phyloP scores from a whole-genome alignment of 495 filamentous ascomycete species.

The Venustampulla echinocandica region DNA sequence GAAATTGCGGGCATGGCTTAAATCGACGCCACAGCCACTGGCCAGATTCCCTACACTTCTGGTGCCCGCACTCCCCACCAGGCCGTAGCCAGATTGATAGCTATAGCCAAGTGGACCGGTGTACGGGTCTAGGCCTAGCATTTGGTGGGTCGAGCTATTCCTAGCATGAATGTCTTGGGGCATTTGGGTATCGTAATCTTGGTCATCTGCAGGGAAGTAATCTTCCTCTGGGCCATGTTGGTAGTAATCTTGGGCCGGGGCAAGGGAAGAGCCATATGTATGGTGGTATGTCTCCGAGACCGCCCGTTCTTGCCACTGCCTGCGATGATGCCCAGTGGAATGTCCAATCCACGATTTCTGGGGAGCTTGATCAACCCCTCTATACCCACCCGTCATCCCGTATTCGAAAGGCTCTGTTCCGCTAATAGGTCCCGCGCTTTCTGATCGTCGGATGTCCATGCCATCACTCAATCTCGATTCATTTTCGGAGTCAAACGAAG shows the following conservation, averaged over 20 bases:
- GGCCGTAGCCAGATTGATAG: conserved; percentile 9
- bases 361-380: background rate
- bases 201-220: background rate
- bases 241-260: background rate
- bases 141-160: conserved; percentile 9
- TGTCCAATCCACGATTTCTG: background rate
- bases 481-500: background rate
- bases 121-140: conserved; percentile 15
- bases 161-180: background rate
- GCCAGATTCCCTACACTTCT: conserved; percentile 3
- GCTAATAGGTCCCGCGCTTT: background rate
- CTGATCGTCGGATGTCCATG: background rate
- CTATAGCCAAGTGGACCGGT: conserved; percentile 9
- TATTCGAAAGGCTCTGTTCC: background rate
- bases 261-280: background rate
- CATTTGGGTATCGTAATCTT: background rate
- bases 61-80: conserved; percentile 10
- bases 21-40: conserved; percentile 13
- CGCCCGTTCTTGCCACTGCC: background rate
- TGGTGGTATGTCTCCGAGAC: background rate
- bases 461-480: background rate
- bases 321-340: background rate
- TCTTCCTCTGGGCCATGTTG: no score
- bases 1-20: conserved; percentile 11
- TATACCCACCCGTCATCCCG: background rate